Evolutionary conservation across 169 alveolate species (phyloP).

Genomic region (Eimeria zaria): DNA sequence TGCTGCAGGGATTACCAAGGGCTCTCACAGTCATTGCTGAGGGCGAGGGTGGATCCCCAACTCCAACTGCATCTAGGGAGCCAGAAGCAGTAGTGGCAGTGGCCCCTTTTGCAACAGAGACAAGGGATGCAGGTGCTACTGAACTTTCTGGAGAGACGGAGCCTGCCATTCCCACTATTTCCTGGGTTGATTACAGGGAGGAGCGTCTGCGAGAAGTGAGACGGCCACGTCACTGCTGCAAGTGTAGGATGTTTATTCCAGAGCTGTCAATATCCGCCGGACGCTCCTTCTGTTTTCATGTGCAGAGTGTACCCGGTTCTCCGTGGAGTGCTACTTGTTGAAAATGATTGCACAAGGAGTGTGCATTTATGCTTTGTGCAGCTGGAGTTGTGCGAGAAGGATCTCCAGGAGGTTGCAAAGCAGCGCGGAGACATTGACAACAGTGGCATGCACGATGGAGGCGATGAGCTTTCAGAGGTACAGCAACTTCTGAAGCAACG

Average conservation of each 20-base stretch:
- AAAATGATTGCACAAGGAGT: background rate
- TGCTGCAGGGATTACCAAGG: slow-evolving; percentile 59
- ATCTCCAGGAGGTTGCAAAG: background rate
- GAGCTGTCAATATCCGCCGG: background rate
- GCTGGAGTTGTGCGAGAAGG: slow-evolving; percentile 12
- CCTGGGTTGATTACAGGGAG: slow-evolving; percentile 64
- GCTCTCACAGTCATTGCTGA: slow-evolving; percentile 74
- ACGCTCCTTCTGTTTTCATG: background rate
- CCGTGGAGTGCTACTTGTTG: background rate
- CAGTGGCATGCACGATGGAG: slow-evolving; percentile 23
- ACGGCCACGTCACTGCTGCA: background rate
- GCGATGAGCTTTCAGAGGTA: slow-evolving; percentile 39
- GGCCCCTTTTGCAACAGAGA: background rate
- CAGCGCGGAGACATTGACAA: slow-evolving; percentile 22
- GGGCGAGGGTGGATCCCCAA: background rate
- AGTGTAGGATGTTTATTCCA: background rate
- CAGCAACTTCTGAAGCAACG: slow-evolving; percentile 55
- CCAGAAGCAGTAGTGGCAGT: background rate
- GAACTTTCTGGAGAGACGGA: background rate
- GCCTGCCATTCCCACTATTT: background rate
- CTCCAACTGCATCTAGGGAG: background rate
- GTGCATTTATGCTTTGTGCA: slow-evolving; percentile 7
- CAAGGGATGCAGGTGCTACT: background rate
- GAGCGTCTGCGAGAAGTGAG: slow-evolving; percentile 68
- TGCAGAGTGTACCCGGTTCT: background rate